phyloP scores from a whole-genome alignment of 768 basidiomycete genomes.

The Glaciozyma martinii region DNA sequence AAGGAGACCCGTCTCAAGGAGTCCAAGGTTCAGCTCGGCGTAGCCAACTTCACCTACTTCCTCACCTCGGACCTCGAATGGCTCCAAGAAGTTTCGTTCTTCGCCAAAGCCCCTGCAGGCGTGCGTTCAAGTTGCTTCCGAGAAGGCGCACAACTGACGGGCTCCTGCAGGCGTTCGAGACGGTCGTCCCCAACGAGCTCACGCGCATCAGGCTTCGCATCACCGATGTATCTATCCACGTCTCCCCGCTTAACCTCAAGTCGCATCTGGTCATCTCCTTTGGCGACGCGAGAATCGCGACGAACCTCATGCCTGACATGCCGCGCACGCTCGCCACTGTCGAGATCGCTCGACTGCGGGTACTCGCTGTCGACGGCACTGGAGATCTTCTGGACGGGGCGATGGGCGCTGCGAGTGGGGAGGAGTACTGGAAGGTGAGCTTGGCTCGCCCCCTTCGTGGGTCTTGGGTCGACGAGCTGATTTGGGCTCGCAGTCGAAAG shows the following conservation, averaged over 20 bases:
- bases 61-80: neutral
- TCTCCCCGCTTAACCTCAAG: slow-evolving; percentile 51
- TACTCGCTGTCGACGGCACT: slow-evolving; percentile 9
- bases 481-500: slow-evolving; percentile 13
- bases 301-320: slow-evolving; percentile 62
- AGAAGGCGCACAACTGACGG: neutral
- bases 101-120: slow-evolving; percentile 71
- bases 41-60: slow-evolving; percentile 13
- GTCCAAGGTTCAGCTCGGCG: slow-evolving; percentile 9
- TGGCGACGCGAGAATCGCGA: slow-evolving; percentile 57
- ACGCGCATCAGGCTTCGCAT: slow-evolving; percentile 62
- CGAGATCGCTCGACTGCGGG: slow-evolving; percentile 9
- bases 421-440: slow-evolving; percentile 28
- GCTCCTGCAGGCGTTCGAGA: slow-evolving; percentile 64
- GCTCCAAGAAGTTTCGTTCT: neutral
- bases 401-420: too few species aligned
- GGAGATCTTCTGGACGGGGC: neutral
- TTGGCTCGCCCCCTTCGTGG: too few species aligned
- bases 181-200: slow-evolving; percentile 80
- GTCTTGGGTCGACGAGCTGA: neutral
- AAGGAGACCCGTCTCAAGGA: slow-evolving; percentile 19
- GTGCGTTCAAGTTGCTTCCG: slow-evolving; percentile 42
- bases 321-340: slow-evolving; percentile 51
- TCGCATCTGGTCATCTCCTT: slow-evolving; percentile 58
- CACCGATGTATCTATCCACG: slow-evolving; percentile 57